Base-by-base conservation (phyloP, 495 filamentous ascomycete species). In the Talaromyces stipitatus region DNA sequence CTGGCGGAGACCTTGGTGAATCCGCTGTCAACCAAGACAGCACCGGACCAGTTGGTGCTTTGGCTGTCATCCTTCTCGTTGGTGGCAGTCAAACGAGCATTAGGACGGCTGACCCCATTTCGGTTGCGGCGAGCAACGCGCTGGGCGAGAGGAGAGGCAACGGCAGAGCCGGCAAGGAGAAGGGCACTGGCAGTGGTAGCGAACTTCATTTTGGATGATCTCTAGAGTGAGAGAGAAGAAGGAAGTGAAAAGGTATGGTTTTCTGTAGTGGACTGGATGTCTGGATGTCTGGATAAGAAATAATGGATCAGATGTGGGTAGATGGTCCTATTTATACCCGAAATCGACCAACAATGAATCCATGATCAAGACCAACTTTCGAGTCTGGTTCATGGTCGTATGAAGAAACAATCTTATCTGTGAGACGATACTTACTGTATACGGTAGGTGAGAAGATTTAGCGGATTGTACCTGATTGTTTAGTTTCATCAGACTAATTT, bases 1-100 rank as follows among this genome's bases (percentile, higher is more conserved):
- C 72, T 82, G 9, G 74, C 82, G 4, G 78, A 76, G 11, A 84
- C 82, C 24, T 69, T 68, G n/a, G 67, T 81, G 62, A 78, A 84
- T 28, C 73, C 74, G 10, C 61, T 69, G 22, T 67, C 66, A 27
- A 74, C 75, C 30, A 78, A 73, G 16, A 82, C 81, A 14, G 78
- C 75, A 50, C 82, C 82, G 18, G 78, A 77, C 82, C 82, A 85
- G 70, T 84, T 85, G 54, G 33, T 55, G 18, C 54, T 55, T 23
- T 54, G 52, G 23, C 18, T 12, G 32, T 24, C 20, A 18, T 22
- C 18, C 30, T 23, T 16, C 24, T 55, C 20, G 16, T 33, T 10
- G 33, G 32, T 26, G 38, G 11, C 32, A 11, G 14, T 28, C n/a
- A 55, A 12, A 20, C 54, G 54, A 5, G 24, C 24, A 23, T 55